Conservation (phyloP, 805 yeast genomes). For the Candida xiaguanensis region DNA sequence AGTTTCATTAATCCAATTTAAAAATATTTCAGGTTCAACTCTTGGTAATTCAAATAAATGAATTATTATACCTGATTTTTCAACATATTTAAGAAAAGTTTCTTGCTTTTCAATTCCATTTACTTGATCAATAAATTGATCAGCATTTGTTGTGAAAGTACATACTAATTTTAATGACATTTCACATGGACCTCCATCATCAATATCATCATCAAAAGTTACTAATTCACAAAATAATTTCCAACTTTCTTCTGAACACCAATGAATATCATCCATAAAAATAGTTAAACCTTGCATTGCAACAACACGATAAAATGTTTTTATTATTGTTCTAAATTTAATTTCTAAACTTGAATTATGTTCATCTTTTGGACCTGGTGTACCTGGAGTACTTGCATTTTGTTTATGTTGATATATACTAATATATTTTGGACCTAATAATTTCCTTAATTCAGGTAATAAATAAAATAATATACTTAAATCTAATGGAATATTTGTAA, state of each 20-base stretch:
- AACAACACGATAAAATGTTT: conserved; percentile 38
- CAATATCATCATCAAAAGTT: conserved; percentile 10
- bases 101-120: conserved; percentile 1
- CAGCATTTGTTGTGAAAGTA: conserved; percentile 6
- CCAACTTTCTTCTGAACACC: conserved; percentile 35
- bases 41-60: conserved; percentile 1
- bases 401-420: conserved; percentile 10
- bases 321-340: conserved; percentile 39
- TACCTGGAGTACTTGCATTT: conserved; percentile 3
- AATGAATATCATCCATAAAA: conserved; percentile 45
- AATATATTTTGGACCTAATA: conserved; percentile 42
- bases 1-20: conserved; percentile 2
- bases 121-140: conserved; percentile 4
- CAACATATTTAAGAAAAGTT: conserved; percentile 1
- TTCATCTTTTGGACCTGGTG: conserved; percentile 11
- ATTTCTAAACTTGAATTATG: conserved; percentile 31
- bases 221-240: conserved; percentile 25
- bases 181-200: conserved; percentile 12
- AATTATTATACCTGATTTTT: background rate
- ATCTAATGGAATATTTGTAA: conserved; percentile 37
- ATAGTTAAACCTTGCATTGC: conserved; percentile 42
- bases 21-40: background rate
- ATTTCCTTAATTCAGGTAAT: conserved; percentile 42
- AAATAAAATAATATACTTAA: conserved; percentile 35
- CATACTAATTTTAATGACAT: conserved; percentile 8